Evolutionary conservation across 2,329 filamentous ascomycete genomes (phyloP).

Genomic region (Sporothrix schenckii): DNA sequence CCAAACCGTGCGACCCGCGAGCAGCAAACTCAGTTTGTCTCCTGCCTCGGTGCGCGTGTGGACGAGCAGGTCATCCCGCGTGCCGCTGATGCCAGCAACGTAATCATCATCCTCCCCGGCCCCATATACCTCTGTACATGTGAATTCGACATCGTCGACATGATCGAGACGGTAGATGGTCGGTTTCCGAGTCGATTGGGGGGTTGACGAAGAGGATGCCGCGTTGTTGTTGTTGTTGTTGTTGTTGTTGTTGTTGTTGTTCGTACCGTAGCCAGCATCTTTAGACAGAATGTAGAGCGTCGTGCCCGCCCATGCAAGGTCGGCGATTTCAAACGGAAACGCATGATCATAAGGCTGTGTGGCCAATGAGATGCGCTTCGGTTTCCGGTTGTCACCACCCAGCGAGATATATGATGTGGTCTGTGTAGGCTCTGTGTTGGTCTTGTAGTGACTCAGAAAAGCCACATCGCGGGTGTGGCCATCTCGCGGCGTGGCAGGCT

Average conservation of each 20-base stretch:
- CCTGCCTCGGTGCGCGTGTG: background rate
- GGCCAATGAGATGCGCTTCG: background rate
- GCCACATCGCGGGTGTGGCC: background rate
- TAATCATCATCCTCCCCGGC: background rate
- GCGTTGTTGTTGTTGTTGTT: too few species aligned
- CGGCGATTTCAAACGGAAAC: background rate
- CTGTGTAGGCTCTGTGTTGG: too few species aligned
- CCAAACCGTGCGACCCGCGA: background rate
- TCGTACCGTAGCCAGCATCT: background rate
- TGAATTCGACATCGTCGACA: too few species aligned
- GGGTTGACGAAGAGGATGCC: background rate
- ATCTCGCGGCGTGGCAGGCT: background rate
- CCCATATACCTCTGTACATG: background rate
- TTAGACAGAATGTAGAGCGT: background rate
- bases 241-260: too few species aligned
- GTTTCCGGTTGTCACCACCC: background rate
- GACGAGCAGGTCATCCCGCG: background rate
- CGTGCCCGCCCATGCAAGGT: background rate
- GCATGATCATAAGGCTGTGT: background rate
- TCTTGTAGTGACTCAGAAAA: background rate
- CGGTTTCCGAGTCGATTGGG: too few species aligned
- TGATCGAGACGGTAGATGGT: too few species aligned
- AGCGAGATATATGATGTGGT: background rate
- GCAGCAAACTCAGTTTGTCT: background rate
- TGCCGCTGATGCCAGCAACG: background rate